phyloP scores from a whole-genome alignment of 441 rosid species.

The Adansonia madagascariensis region DNA sequence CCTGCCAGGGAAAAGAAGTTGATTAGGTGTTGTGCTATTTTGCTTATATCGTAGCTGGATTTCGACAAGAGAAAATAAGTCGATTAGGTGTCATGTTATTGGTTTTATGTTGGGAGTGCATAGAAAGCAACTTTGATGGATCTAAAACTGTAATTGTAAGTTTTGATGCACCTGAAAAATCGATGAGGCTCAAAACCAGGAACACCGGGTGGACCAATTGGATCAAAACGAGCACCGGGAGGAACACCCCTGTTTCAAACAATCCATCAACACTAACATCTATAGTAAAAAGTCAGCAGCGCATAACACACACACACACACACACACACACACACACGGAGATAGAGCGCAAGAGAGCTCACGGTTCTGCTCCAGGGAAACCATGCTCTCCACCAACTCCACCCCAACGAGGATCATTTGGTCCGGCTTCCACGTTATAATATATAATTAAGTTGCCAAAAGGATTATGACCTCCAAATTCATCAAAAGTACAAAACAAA shows the following conservation, averaged over 20 bases:
- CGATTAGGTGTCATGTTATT: conserved; percentile 24
- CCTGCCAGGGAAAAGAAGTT: conserved; percentile 41
- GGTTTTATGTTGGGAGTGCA: not conserved
- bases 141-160: not conserved
- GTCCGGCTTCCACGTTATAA: conserved; percentile 56
- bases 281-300: not conserved
- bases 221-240: conserved; percentile 97
- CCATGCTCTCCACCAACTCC: conserved; percentile 45
- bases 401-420: conserved; percentile 69
- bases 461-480: not conserved
- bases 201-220: conserved; percentile 80
- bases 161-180: conserved; percentile 58
- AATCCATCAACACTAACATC: conserved; percentile 16
- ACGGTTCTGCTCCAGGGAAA: conserved; percentile 61
- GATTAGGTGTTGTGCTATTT: too few species aligned
- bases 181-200: conserved; percentile 80
- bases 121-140: not conserved
- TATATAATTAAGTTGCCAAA: not conserved
- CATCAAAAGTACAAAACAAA: not conserved
- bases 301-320: not conserved
- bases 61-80: not conserved
- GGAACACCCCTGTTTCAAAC: conserved; percentile 66
- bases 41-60: too few species aligned
- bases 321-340: too few species aligned
- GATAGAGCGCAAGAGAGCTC: conserved; percentile 31